Evolutionary conservation across 495 filamentous ascomycete genomes (phyloP).

Genomic region (Trichoderma gamsii): DNA sequence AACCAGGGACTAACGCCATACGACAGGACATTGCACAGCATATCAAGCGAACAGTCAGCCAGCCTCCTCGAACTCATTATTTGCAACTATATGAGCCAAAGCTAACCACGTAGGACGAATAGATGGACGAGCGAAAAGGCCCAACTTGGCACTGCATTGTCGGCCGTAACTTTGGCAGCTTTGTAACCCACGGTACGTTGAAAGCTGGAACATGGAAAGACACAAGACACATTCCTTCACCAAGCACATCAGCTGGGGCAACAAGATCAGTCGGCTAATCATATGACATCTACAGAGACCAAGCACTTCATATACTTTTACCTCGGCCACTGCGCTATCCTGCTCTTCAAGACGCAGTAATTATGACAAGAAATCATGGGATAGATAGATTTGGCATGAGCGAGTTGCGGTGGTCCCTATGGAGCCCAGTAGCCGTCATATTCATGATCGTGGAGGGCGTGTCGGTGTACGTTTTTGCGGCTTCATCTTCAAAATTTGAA

Average conservation of each 20-base stretch:
- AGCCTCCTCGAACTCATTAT: slow-evolving; percentile 12
- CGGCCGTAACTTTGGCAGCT: slow-evolving; percentile 96
- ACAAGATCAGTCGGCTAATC: background rate
- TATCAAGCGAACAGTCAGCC: slow-evolving; percentile 86
- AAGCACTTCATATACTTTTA: slow-evolving; percentile 99
- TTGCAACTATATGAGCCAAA: background rate
- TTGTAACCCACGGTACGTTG: slow-evolving; percentile 89
- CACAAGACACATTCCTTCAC: background rate
- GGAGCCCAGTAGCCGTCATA: background rate
- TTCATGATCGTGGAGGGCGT: background rate
- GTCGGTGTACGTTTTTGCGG: background rate
- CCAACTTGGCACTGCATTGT: slow-evolving; percentile 99
- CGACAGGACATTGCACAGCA: slow-evolving; percentile 86
- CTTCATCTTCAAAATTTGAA: background rate
- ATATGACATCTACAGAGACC: slow-evolving; percentile 57
- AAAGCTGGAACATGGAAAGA: background rate
- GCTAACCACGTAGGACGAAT: slow-evolving; percentile 11
- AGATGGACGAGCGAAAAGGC: slow-evolving; percentile 89
- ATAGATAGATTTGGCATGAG: slow-evolving; percentile 14
- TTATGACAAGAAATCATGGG: background rate
- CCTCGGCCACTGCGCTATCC: slow-evolving; percentile 94
- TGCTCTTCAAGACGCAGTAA: slow-evolving; percentile 98
- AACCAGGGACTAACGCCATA: slow-evolving; percentile 15
- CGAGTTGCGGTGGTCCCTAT: background rate
- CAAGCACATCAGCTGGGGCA: background rate